Evolutionary conservation across 345 rosid species (phyloP), one percentile per base, ranked within the genome.

Genomic region (Stellera chamaejasme): DNA sequence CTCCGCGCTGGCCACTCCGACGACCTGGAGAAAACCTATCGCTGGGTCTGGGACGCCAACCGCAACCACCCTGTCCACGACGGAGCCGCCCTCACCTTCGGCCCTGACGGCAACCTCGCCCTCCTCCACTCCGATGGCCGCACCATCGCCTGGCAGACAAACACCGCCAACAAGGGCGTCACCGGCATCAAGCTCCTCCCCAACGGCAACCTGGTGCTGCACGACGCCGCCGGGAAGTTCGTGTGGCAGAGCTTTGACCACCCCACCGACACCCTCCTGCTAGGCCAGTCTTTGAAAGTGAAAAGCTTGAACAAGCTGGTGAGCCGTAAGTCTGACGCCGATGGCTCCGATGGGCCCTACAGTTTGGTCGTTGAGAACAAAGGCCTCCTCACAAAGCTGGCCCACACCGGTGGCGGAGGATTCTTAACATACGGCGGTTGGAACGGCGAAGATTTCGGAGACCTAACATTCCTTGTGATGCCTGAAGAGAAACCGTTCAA

Each of bases 31-130:
- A 32, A 79, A 0, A 36, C 73, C 1, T 61, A 65, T 23, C 54
- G 84, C 12, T 80, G 79, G 82, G 93, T 81, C 0, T 87, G 90
- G 93, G 90, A 84, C 59, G 97, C 90, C 13, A 84, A 82, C 58
- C 49, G 82, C 1, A 78, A 78, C 59, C 75, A 68, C 36, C 97
- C 85, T 1, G 88, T 87, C 36, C 15, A 66, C 10, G 84, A 83
- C 66, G 84, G 84, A 10, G 82, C 90, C 2, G 72, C 83, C 0
- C 52, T 87, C 16, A 53, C 72, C 8, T 58, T 87, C 1, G 82
- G 83, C 0, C 60, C 55, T 2, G 71, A 84, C 3, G 95, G 90
- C 0, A 86, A 84, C 59, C 81, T 79, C 0, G 75, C 76, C 26
- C 60, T 79, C 14, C 84, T 81, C 0, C 77, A 90, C 28, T 65